A percentile compares a stretch with the other conserved stretches of the same genome.
phyloP scores from a whole-genome alignment of 768 basidiomycete genomes.

The Rhizopogon salebrosus region DNA sequence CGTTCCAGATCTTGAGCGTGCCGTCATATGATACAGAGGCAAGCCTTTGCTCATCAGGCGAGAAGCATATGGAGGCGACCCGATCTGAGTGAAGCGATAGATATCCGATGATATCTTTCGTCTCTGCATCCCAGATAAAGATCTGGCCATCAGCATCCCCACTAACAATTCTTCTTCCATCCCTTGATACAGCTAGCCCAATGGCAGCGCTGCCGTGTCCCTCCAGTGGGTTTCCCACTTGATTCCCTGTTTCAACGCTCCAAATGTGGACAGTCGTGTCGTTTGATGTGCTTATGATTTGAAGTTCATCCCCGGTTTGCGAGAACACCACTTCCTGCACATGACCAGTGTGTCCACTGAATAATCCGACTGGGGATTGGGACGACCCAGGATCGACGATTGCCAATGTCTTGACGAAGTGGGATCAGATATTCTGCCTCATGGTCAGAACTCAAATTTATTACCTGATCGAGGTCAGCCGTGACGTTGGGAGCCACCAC shows the following conservation, averaged over 20 bases:
- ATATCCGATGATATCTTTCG: constrained; percentile 20
- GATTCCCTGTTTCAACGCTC: no score
- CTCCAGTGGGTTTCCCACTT: not conserved
- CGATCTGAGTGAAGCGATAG: not conserved
- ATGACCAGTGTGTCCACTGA: no score
- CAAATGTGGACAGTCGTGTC: no score
- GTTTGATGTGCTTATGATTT: no score
- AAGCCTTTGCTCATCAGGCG: constrained; percentile 6
- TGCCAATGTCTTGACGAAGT: not conserved
- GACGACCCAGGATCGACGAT: no score
- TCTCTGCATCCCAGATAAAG: constrained; percentile 9
- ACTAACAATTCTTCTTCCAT: constrained; percentile 6
- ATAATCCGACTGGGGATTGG: no score
- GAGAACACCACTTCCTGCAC: no score
- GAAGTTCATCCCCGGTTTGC: no score
- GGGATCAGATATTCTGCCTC: not conserved
- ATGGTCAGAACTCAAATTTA: not conserved
- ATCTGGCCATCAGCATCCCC: constrained; percentile 5
- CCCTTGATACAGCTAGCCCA: constrained; percentile 8
- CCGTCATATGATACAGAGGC: not conserved
- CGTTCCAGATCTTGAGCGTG: no score
- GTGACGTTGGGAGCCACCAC: no score
- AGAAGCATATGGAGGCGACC: not conserved
- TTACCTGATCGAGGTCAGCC: not conserved
- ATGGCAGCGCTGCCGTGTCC: not conserved